Evolutionary conservation across 441 rosid genomes (phyloP).

Genomic region (Erodium chrysanthum): DNA sequence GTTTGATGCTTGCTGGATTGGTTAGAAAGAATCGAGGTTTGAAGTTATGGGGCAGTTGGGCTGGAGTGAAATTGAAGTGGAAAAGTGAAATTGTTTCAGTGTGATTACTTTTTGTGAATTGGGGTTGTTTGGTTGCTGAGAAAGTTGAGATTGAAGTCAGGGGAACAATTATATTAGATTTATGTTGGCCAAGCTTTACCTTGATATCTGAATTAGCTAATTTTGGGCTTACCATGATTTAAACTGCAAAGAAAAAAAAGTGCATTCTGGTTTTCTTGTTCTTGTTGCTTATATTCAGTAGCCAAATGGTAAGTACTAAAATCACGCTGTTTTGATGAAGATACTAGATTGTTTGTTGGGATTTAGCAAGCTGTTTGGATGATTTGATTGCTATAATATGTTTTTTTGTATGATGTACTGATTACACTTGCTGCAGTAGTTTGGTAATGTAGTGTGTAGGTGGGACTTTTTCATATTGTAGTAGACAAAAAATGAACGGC

Average conservation of each 20-base stretch:
- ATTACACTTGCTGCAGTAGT: background rate
- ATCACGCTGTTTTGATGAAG: background rate
- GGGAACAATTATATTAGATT: background rate
- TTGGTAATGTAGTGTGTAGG: background rate
- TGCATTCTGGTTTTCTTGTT: background rate
- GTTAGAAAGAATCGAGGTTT: background rate
- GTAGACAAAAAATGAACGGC: background rate
- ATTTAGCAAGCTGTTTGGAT: background rate
- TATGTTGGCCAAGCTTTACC: background rate
- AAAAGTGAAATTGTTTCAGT: background rate
- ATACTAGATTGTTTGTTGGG: background rate
- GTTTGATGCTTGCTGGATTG: constrained; percentile 4
- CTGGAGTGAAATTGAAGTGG: background rate
- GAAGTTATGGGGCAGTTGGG: background rate
- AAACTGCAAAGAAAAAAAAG: background rate
- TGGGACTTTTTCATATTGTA: background rate
- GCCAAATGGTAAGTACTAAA: background rate
- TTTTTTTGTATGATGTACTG: background rate
- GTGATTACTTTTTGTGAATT: background rate
- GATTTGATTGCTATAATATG: background rate
- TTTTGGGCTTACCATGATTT: background rate
- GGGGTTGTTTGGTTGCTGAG: background rate
- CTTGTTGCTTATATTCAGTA: background rate
- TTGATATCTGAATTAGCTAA: background rate
- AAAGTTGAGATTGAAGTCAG: background rate